Percentiles rank a stretch among this genome's conserved stretches.
Evolutionary conservation across 495 filamentous ascomycete genomes (phyloP).

Genomic region (Gamarada debralockiae): DNA sequence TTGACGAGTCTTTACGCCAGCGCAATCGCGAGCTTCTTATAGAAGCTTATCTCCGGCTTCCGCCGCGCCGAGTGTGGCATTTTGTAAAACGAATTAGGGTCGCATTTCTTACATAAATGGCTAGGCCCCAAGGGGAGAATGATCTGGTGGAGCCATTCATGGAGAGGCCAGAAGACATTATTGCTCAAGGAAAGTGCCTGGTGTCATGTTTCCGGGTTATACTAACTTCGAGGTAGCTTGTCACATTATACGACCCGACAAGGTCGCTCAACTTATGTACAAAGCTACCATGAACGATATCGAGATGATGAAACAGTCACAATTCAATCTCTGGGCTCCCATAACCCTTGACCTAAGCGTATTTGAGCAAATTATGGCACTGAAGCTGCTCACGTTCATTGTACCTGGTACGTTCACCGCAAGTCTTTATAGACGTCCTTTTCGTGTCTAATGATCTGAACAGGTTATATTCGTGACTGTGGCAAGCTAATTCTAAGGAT

Average conservation of each 20-base stretch:
- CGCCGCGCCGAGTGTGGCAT: slow-evolving; percentile 18
- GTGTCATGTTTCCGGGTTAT: background rate
- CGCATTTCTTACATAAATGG: slow-evolving; percentile 8
- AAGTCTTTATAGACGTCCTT: background rate
- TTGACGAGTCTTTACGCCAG: background rate
- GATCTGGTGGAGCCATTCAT: slow-evolving; percentile 9
- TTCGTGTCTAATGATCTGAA: slow-evolving; percentile 3
- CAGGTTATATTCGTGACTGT: background rate
- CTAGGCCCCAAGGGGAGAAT: background rate
- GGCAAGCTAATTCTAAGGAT: background rate
- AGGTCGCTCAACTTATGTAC: background rate
- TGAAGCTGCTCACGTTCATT: too few species aligned
- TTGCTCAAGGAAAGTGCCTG: background rate
- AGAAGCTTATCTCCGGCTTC: slow-evolving; percentile 21
- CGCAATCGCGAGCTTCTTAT: slow-evolving; percentile 17
- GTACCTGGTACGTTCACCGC: background rate
- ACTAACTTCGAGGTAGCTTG: background rate
- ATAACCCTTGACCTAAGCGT: background rate
- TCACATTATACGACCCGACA: background rate
- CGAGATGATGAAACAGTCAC: background rate
- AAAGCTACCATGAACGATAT: background rate
- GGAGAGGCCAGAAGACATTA: background rate
- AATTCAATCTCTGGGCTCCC: background rate
- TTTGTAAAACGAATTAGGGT: slow-evolving; percentile 15
- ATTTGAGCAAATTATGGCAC: background rate